Conservation (phyloP, 805 yeast genomes). For the Ogataea populi-albae region DNA sequence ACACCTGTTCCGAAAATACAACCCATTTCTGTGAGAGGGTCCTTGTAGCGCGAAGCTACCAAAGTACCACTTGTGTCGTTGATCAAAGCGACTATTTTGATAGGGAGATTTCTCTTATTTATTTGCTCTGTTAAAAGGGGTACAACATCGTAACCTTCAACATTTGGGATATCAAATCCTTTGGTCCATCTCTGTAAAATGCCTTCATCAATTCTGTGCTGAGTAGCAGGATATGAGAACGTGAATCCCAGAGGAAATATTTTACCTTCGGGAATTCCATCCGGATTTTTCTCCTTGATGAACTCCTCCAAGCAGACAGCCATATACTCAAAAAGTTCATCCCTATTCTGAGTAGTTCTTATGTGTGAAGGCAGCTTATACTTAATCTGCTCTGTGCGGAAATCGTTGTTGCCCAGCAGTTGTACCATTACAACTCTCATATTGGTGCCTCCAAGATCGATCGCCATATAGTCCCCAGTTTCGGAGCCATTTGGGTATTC, state of each 20-base stretch:
- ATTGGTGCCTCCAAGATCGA: slow-evolving; percentile 64
- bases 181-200: slow-evolving; percentile 96
- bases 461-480: slow-evolving; percentile 56
- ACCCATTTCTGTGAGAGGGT: slow-evolving; percentile 90
- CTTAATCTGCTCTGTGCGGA: slow-evolving; percentile 86
- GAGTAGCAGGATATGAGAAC: slow-evolving; percentile 89
- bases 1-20: slow-evolving; percentile 98
- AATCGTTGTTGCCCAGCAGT: slow-evolving; percentile 71
- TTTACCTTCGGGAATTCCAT: slow-evolving; percentile 52
- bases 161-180: slow-evolving; percentile 93
- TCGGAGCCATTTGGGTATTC: slow-evolving; percentile 58
- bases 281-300: slow-evolving; percentile 63
- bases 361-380: slow-evolving; percentile 73
- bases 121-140: slow-evolving; percentile 84
- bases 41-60: slow-evolving; percentile 94
- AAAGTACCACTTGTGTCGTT: slow-evolving; percentile 97
- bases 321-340: slow-evolving; percentile 82
- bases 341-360: slow-evolving; percentile 73
- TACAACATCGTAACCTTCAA: slow-evolving; percentile 93
- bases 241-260: slow-evolving; percentile 90
- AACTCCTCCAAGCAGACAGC: slow-evolving; percentile 81
- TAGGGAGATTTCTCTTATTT: slow-evolving; percentile 65
- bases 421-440: slow-evolving; percentile 52
- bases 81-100: slow-evolving; percentile 87
- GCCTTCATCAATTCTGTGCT: slow-evolving; percentile 80